A percentile compares a stretch with the other conserved stretches of the same genome.
These are phyloP conservation scores for Nepenthes alata DNA, from an alignment of 179 eudicot species.

Conservation along the genomic window DNA sequence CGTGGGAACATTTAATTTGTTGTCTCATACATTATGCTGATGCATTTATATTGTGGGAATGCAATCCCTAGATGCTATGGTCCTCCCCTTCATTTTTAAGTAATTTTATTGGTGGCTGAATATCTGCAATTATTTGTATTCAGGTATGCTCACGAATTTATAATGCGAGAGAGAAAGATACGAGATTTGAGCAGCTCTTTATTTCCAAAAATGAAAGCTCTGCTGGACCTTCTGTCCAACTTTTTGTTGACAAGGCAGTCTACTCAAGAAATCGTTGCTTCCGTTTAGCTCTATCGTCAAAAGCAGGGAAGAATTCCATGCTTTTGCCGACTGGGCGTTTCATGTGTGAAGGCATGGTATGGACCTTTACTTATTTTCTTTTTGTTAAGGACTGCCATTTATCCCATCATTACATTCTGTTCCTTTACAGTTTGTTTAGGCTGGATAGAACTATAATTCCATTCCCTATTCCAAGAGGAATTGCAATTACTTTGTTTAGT, in stretches of 20 bases:
- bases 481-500: too few species aligned
- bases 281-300: slow-evolving; percentile 78
- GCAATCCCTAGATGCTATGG: slow-evolving; percentile 1
- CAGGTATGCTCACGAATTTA: slow-evolving; percentile 70
- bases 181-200: slow-evolving; percentile 46
- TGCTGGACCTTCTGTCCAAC: slow-evolving; percentile 33
- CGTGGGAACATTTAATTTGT: too few species aligned
- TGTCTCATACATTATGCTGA: background rate
- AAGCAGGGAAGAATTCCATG: slow-evolving; percentile 84
- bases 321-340: slow-evolving; percentile 83
- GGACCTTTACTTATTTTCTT: slow-evolving; percentile 10
- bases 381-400: background rate
- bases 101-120: slow-evolving; percentile 1
- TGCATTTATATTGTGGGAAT: background rate
- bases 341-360: slow-evolving; percentile 77
- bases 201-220: slow-evolving; percentile 56
- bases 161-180: slow-evolving; percentile 40
- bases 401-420: background rate
- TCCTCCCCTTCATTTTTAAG: background rate
- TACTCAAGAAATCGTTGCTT: slow-evolving; percentile 93
- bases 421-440: background rate
- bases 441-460: background rate
- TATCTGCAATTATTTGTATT: slow-evolving; percentile 4
- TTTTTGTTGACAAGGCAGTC: slow-evolving; percentile 88
- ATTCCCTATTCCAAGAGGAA: too few species aligned